Evolutionary conservation across 2,329 filamentous ascomycete genomes (phyloP).

Genomic region (Microdochium nivale): DNA sequence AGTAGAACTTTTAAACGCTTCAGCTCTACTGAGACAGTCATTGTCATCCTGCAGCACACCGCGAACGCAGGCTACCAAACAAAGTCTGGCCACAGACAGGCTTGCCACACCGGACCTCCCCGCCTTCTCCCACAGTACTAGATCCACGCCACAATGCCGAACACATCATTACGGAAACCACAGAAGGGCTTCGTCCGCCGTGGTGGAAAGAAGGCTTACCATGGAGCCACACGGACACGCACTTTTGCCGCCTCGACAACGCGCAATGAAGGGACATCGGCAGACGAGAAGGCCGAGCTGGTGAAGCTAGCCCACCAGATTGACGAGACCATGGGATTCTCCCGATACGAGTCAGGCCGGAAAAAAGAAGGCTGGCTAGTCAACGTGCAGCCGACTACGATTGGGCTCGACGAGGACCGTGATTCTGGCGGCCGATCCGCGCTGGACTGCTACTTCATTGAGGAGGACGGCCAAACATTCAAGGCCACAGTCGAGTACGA

Average conservation of each 20-base stretch:
- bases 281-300: constrained; percentile 88
- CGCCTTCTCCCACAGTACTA: neutral
- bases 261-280: constrained; percentile 75
- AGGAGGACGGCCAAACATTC: constrained; percentile 80
- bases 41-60: no score
- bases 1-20: neutral
- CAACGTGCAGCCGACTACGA: constrained; percentile 83
- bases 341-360: constrained; percentile 80
- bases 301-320: constrained; percentile 77
- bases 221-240: constrained; percentile 52
- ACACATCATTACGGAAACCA: constrained; percentile 49
- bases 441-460: constrained; percentile 95
- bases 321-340: constrained; percentile 92
- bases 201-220: constrained; percentile 59
- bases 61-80: no score
- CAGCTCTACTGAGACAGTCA: no score
- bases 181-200: constrained; percentile 61
- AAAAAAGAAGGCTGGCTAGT: constrained; percentile 82
- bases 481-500: constrained; percentile 96
- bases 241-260: constrained; percentile 72
- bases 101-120: neutral
- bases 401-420: constrained; percentile 66
- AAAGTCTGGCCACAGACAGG: no score
- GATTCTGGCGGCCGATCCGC: constrained; percentile 78
- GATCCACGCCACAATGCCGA: constrained; percentile 41